phyloP scores from a whole-genome alignment of 257 asterid genomes.

The Jacaranda mimosifolia region DNA sequence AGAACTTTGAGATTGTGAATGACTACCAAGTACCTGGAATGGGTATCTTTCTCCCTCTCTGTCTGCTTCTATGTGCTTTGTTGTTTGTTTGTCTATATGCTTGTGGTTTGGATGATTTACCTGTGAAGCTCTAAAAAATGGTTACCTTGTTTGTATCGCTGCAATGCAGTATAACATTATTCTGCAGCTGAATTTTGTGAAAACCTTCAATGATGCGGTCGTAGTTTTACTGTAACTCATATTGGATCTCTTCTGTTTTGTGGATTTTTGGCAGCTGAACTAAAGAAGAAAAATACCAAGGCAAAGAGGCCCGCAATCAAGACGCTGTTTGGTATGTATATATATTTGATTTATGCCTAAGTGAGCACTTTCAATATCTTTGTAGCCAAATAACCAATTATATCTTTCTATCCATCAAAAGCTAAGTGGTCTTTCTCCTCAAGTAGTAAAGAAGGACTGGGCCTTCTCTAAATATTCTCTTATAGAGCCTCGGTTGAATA shows the following conservation, averaged over 20 bases:
- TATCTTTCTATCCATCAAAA: too few species aligned
- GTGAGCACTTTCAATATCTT: too few species aligned
- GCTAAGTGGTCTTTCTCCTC: too few species aligned
- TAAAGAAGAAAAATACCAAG: constrained; percentile 62
- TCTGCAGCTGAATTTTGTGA: too few species aligned
- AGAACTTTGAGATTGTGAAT: constrained; percentile 37
- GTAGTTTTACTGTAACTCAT: not conserved
- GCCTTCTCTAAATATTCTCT: too few species aligned
- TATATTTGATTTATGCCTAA: too few species aligned
- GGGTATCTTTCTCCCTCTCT: constrained; percentile 44
- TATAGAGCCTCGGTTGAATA: too few species aligned
- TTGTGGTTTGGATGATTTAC: not conserved
- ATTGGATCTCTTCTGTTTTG: not conserved
- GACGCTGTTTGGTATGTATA: constrained; percentile 53
- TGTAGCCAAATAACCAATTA: too few species aligned
- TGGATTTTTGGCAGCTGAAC: not conserved
- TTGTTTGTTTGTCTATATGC: not conserved
- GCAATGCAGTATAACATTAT: too few species aligned
- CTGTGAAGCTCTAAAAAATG: not conserved
- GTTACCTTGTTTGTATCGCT: not conserved
- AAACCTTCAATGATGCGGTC: not conserved
- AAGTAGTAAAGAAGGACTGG: too few species aligned
- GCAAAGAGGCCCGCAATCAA: constrained; percentile 65
- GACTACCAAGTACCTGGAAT: constrained; percentile 70
- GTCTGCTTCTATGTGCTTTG: not conserved